Percentiles rank a stretch among this genome's conserved stretches.
These are phyloP conservation scores for Sporothrix curviconia DNA, from an alignment of 2,329 filamentous ascomycete genomes.

Conservation along the genomic window DNA sequence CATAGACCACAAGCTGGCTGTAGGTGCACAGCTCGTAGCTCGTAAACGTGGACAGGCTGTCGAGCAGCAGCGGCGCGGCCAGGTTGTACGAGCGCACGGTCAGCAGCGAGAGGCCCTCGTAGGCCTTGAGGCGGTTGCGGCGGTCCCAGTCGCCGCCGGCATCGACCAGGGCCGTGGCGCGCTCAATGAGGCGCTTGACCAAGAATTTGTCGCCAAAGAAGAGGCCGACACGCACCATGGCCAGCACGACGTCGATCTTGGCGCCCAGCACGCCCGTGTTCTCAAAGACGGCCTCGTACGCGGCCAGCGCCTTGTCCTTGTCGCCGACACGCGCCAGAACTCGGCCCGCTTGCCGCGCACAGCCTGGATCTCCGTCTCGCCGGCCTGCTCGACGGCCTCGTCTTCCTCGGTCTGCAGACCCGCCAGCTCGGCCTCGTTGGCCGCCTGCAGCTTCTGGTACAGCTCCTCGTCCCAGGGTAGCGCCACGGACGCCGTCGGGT, in stretches of 20 bases:
- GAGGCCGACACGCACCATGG: slow-evolving; percentile 88
- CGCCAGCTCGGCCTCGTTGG: slow-evolving; percentile 73
- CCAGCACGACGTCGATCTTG: slow-evolving; percentile 94
- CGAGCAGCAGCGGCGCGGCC: slow-evolving; percentile 86
- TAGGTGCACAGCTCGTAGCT: slow-evolving; percentile 98
- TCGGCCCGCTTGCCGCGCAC: slow-evolving; percentile 92
- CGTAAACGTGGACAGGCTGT: slow-evolving; percentile 96
- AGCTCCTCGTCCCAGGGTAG: slow-evolving; percentile 87
- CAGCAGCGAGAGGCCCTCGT: slow-evolving; percentile 88
- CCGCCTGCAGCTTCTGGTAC: slow-evolving; percentile 68
- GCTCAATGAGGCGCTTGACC: slow-evolving; percentile 89
- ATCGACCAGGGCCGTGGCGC: slow-evolving; percentile 84
- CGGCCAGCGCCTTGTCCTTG: slow-evolving; percentile 92
- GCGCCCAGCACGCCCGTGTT: slow-evolving; percentile 95
- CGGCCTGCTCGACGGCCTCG: slow-evolving; percentile 90
- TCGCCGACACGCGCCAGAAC: slow-evolving; percentile 93
- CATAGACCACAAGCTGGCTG: slow-evolving; percentile 89
- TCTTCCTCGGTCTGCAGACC: slow-evolving; percentile 80
- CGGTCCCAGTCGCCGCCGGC: slow-evolving; percentile 97
- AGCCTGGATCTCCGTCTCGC: slow-evolving; percentile 89
- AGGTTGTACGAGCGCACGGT: slow-evolving; percentile 86
- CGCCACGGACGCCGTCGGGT: slow-evolving; percentile 55
- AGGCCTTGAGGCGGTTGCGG: slow-evolving; percentile 95
- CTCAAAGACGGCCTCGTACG: slow-evolving; percentile 88
- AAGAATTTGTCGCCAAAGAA: slow-evolving; percentile 92